Evolutionary conservation across 441 rosid species (phyloP).

Genomic region (Sinapis alba): DNA sequence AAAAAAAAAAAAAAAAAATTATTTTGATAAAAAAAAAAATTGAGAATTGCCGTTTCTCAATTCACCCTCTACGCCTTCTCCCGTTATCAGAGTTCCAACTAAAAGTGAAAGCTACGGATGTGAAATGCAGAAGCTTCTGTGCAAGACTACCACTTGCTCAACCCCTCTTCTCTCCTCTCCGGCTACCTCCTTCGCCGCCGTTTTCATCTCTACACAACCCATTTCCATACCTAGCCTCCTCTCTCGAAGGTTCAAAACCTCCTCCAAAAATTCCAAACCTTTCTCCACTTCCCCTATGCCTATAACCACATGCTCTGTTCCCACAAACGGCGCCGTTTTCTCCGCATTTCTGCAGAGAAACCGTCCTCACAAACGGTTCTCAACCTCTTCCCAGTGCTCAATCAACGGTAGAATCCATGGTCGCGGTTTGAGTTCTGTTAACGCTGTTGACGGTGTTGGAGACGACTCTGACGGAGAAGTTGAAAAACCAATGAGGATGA

Average conservation of each 20-base stretch:
- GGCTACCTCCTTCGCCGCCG: constrained; percentile 33
- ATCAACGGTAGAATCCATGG: constrained; percentile 25
- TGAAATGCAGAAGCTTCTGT: constrained; percentile 80
- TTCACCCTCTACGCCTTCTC: too few species aligned
- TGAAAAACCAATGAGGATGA: constrained; percentile 51
- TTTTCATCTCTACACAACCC: constrained; percentile 19
- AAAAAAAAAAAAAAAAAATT: too few species aligned
- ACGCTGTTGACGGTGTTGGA: constrained; percentile 23
- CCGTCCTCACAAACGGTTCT: constrained; percentile 19
- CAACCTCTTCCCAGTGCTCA: constrained; percentile 44
- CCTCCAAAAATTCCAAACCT: background rate
- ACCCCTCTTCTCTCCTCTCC: constrained; percentile 50
- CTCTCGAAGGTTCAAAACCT: constrained; percentile 28
- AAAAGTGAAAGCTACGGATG: constrained; percentile 21
- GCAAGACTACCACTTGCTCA: constrained; percentile 44
- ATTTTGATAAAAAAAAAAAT: too few species aligned
- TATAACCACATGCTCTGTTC: constrained; percentile 29
- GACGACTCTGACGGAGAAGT: constrained; percentile 20
- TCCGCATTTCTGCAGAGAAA: constrained; percentile 29
- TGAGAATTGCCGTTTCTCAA: too few species aligned
- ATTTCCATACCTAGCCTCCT: constrained; percentile 3
- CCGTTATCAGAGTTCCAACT: background rate
- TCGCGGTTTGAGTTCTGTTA: constrained; percentile 23
- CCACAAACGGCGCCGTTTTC: constrained; percentile 34
- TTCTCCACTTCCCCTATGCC: constrained; percentile 40